Percentiles rank a stretch among this genome's conserved stretches.
Evolutionary conservation across 306 rosid genomes (phyloP).

Genomic region (Prunus padus): DNA sequence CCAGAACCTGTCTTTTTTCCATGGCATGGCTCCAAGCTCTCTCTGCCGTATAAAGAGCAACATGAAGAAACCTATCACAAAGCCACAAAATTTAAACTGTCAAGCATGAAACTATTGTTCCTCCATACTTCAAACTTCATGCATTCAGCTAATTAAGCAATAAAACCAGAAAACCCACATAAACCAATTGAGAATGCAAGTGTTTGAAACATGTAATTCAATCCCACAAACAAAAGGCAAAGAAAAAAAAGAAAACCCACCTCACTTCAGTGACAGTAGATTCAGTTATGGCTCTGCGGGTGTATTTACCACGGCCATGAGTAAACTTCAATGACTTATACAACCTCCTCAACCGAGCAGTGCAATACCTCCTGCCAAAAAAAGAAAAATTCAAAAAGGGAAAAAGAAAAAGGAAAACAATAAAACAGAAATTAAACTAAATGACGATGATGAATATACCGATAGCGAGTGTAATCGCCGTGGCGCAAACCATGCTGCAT

Average conservation of each 20-base stretch:
- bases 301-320: slow-evolving; percentile 94
- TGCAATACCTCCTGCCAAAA: slow-evolving; percentile 77
- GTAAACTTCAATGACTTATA: slow-evolving; percentile 93
- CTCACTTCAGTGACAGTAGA: slow-evolving; percentile 85
- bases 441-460: slow-evolving; percentile 36
- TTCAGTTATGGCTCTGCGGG: slow-evolving; percentile 65
- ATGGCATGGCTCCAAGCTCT: slow-evolving; percentile 99
- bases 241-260: slow-evolving; percentile 29
- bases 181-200: not conserved
- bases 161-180: not conserved
- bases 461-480: slow-evolving; percentile 89
- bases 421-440: not conserved
- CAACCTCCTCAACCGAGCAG: slow-evolving; percentile 91
- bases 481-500: slow-evolving; percentile 97
- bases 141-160: not conserved
- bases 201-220: not conserved
- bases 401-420: not conserved
- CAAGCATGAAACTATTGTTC: not conserved
- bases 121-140: slow-evolving; percentile 11
- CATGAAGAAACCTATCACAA: slow-evolving; percentile 83
- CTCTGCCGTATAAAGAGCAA: slow-evolving; percentile 84
- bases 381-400: not conserved
- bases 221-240: not conserved
- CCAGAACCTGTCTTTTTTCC: slow-evolving; percentile 97
- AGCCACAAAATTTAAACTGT: slow-evolving; percentile 28